Percentiles rank a stretch among this genome's conserved stretches.
These are phyloP conservation scores for Alternaria solani DNA, from an alignment of 2,329 filamentous ascomycete species.

Conservation along the genomic window DNA sequence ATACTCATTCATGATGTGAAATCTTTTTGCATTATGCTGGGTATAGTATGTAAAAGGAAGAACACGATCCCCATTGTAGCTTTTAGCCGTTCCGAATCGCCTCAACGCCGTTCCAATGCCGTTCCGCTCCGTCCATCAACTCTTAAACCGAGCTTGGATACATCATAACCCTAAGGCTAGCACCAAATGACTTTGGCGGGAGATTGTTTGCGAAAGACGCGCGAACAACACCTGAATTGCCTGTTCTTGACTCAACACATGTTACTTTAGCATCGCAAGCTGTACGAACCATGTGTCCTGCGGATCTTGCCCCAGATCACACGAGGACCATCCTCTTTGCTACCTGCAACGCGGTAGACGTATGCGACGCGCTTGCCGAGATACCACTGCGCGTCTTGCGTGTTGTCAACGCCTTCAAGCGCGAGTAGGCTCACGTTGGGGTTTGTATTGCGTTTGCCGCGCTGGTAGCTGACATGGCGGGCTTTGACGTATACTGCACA, in stretches of 20 bases:
- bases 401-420: slow-evolving; percentile 95
- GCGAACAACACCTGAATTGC: slow-evolving; percentile 95
- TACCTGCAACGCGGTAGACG: slow-evolving; percentile 91
- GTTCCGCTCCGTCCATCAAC: neutral
- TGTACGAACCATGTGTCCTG: slow-evolving; percentile 74
- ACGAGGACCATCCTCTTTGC: slow-evolving; percentile 67
- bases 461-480: slow-evolving; percentile 96
- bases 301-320: slow-evolving; percentile 99
- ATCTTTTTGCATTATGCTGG: neutral
- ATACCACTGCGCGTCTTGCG: slow-evolving; percentile 92
- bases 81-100: slow-evolving; percentile 11
- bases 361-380: slow-evolving; percentile 97
- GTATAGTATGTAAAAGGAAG: neutral
- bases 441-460: slow-evolving; percentile 68
- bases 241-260: slow-evolving; percentile 58
- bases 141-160: slow-evolving; percentile 65
- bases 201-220: slow-evolving; percentile 95
- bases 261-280: slow-evolving; percentile 43
- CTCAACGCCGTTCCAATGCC: slow-evolving; percentile 13
- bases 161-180: slow-evolving; percentile 91
- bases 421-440: slow-evolving; percentile 84
- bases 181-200: slow-evolving; percentile 75
- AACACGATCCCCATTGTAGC: neutral
- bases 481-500: slow-evolving; percentile 66
- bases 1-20: neutral